Percentiles rank a stretch among this genome's conserved stretches.
Evolutionary conservation across 257 asterid genomes (phyloP).

Genomic region (Prunella vulgaris): DNA sequence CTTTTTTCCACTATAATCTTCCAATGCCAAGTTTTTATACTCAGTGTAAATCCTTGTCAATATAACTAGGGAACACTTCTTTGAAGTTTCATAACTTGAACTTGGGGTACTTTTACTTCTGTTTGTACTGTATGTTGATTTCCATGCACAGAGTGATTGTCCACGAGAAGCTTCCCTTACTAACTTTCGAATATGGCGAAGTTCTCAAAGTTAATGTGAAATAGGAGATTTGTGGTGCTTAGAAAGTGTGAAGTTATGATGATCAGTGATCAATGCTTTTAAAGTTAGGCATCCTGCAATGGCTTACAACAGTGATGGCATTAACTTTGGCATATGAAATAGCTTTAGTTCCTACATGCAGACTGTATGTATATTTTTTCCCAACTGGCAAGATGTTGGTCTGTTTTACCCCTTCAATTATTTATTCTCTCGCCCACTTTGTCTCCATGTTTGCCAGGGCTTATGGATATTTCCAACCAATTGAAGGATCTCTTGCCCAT

Average conservation of each 20-base stretch:
- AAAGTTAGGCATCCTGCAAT: not conserved
- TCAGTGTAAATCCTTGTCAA: not conserved
- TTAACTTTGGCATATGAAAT: not conserved
- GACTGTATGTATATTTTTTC: not conserved
- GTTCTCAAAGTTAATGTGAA: not conserved
- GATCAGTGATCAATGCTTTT: not conserved
- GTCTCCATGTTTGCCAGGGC: slow-evolving; percentile 44
- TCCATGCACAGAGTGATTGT: not conserved
- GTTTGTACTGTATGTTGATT: too few species aligned
- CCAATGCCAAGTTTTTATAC: not conserved
- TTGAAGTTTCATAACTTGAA: not conserved
- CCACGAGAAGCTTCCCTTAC: not conserved
- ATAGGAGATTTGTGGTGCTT: not conserved
- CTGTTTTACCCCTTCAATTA: slow-evolving; percentile 10
- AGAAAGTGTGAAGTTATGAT: not conserved
- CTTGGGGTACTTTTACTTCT: not conserved
- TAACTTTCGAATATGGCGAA: not conserved
- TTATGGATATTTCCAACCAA: slow-evolving; percentile 43
- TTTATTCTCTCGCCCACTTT: slow-evolving; percentile 10
- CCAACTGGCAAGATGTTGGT: not conserved
- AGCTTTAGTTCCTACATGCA: not conserved
- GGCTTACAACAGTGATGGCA: not conserved
- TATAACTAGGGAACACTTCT: not conserved
- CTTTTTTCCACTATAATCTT: not conserved
- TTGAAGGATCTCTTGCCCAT: slow-evolving; percentile 65